A percentile compares a stretch with the other conserved stretches of the same genome.
Evolutionary conservation across 257 asterid genomes (phyloP).

Genomic region (Nicotiana obtusifolia): DNA sequence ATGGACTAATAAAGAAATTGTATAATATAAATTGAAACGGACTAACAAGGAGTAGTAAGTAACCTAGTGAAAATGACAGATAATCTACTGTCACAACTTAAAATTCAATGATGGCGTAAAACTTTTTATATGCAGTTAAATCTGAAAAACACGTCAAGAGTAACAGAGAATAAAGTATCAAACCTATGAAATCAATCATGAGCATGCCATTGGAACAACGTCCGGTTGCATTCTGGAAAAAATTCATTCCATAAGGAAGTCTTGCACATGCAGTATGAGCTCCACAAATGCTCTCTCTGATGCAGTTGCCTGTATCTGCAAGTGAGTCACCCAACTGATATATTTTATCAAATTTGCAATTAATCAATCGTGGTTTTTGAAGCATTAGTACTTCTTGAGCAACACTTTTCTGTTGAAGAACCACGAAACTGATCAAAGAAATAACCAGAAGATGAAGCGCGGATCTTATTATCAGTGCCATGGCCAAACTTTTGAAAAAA

Average conservation of each 20-base stretch:
- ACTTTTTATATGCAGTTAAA: too few relatives aligned
- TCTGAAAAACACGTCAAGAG: too few relatives aligned
- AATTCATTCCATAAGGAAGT: slow-evolving; percentile 18
- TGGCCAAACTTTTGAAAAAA: not conserved
- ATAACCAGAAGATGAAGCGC: not conserved
- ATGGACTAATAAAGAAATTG: too few relatives aligned
- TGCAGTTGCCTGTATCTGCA: slow-evolving; percentile 23
- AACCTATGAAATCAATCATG: slow-evolving; percentile 17
- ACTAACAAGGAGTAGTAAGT: too few relatives aligned
- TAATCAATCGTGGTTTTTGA: not conserved
- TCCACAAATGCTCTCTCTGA: not conserved
- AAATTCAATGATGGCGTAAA: too few relatives aligned
- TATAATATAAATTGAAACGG: too few relatives aligned
- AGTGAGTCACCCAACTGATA: slow-evolving; percentile 23
- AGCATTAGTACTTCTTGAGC: not conserved
- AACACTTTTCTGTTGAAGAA: not conserved
- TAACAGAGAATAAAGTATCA: not conserved
- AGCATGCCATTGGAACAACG: slow-evolving; percentile 21
- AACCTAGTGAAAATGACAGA: too few relatives aligned
- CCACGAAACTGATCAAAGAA: not conserved
- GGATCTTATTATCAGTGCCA: not conserved
- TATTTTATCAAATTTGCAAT: slow-evolving; percentile 12
- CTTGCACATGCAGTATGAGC: not conserved
- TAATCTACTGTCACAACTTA: too few relatives aligned
- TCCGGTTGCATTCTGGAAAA: slow-evolving; percentile 8